Evolutionary conservation across 1,284 basidiomycete genomes (phyloP), one percentile per base, ranked within the genome.

Genomic region (Cryptococcus sp.): DNA sequence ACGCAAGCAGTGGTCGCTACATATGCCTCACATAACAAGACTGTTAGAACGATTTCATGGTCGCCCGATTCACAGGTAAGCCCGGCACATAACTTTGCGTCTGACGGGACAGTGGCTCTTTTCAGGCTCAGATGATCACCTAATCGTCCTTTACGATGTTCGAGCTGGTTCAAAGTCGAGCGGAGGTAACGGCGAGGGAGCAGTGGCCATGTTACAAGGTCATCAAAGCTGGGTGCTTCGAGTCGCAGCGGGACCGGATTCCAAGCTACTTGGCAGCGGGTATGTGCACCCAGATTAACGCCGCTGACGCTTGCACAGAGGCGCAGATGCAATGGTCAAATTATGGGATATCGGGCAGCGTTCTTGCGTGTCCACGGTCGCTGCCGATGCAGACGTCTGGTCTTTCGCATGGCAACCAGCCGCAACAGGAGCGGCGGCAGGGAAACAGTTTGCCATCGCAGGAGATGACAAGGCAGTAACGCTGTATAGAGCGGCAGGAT

Each of bases 201-300:
- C 87, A 1, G 89, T 93, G 17, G 89, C 90, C 10, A 86, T 89
- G 7, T 80, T 93, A 64, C 84, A 85, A 20, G 91, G 91, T 0
- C 91, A 94, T 74, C 83, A 87, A 1, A 91, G 89, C 6, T 93
- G 91, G 91, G 89, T 91, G 1, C 81, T 94, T 20, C 86, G 85
- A 62, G 81, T 85, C 4, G 88, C 89, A 64, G 85, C 93, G 20
- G 88, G 88, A 38, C 88, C 88, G 2, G 91, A 93, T 72, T 84
- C 84, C 4, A 83, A 85, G 57, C 81, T 91, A 15, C 87, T 86
- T 5, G 82, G 89, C 15, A 91, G 89, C 52, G 90, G 90, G 89
- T 91, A 73, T 63, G 85, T 80, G 1, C 25, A 25, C 38, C 49
- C 8, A 34, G 23, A 49, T n/a, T 34, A 48, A 29, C 57, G 34